phyloP scores from a whole-genome alignment of 176 grass and related monocot genomes.

The Echinochloa phyllopogon region DNA sequence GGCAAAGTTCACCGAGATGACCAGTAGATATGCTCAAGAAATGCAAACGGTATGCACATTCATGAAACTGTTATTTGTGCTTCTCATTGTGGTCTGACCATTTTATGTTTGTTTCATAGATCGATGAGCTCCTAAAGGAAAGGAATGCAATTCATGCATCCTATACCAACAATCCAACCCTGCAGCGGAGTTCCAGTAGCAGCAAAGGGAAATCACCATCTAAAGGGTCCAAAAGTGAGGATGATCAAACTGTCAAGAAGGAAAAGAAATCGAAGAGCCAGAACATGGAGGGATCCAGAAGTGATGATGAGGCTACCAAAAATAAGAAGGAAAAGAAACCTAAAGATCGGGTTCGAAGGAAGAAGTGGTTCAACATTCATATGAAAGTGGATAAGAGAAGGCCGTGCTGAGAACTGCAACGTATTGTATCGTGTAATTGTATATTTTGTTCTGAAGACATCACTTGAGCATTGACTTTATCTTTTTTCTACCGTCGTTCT shows the following conservation, averaged over 20 bases:
- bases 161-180: constrained; percentile 72
- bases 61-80: not conserved
- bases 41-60: constrained; percentile 78
- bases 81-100: constrained; percentile 19
- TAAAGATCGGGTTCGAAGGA: constrained; percentile 67
- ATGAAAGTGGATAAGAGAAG: constrained; percentile 96
- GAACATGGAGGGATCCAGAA: constrained; percentile 18
- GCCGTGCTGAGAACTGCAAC: constrained; percentile 73
- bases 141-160: constrained; percentile 89
- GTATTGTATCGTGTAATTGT: not conserved
- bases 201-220: constrained; percentile 67
- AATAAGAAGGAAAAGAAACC: constrained; percentile 60
- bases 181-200: constrained; percentile 73
- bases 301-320: constrained; percentile 44
- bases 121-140: constrained; percentile 90
- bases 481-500: constrained; percentile 6
- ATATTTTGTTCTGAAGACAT: constrained; percentile 32
- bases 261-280: constrained; percentile 64
- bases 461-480: not conserved
- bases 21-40: constrained; percentile 92
- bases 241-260: constrained; percentile 49
- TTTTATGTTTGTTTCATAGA: constrained; percentile 55
- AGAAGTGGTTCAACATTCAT: constrained; percentile 96
- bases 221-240: constrained; percentile 65
- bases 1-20: constrained; percentile 95